These are phyloP conservation scores for Trapa incisa DNA, from an alignment of 345 rosid genomes.

Conservation along the genomic window DNA sequence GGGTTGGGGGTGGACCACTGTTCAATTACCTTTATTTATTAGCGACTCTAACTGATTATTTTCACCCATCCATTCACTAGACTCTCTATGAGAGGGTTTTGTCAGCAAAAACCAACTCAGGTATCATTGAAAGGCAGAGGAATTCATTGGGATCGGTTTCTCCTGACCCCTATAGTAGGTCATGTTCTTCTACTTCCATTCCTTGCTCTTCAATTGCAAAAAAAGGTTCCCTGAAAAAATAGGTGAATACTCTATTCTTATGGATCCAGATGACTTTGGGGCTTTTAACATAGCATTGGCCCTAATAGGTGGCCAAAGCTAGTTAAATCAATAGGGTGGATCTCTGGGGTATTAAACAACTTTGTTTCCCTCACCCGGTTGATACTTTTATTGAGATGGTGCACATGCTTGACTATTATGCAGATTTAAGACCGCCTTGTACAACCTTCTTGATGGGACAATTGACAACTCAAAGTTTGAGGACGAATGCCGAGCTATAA, in stretches of 20 bases:
- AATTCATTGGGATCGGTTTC: conserved; percentile 30
- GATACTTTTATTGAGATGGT: background rate
- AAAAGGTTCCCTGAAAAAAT: background rate
- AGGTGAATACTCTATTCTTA: background rate
- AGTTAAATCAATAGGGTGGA: no score
- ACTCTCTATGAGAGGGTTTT: conserved; percentile 71
- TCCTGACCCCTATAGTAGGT: conserved; percentile 75
- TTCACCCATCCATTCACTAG: conserved; percentile 21
- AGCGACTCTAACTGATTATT: background rate
- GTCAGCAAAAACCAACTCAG: conserved; percentile 58
- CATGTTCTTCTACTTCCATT: conserved; percentile 8
- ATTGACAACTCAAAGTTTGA: conserved; percentile 83
- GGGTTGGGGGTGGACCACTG: conserved; percentile 4
- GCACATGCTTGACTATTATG: conserved; percentile 1
- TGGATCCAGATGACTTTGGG: conserved; percentile 1
- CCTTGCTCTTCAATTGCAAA: background rate
- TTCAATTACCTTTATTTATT: background rate
- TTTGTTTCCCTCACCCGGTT: background rate
- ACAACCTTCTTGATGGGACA: conserved; percentile 88
- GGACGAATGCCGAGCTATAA: conserved; percentile 91
- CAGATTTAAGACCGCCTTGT: conserved; percentile 72
- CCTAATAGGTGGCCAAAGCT: no score
- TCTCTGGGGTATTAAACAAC: background rate
- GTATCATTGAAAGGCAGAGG: conserved; percentile 44
- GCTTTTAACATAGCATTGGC: no score